Evolutionary conservation across 2,329 filamentous ascomycete genomes (phyloP), one percentile per base, ranked within the genome.

Genomic region (Didymosphaeria variabile): DNA sequence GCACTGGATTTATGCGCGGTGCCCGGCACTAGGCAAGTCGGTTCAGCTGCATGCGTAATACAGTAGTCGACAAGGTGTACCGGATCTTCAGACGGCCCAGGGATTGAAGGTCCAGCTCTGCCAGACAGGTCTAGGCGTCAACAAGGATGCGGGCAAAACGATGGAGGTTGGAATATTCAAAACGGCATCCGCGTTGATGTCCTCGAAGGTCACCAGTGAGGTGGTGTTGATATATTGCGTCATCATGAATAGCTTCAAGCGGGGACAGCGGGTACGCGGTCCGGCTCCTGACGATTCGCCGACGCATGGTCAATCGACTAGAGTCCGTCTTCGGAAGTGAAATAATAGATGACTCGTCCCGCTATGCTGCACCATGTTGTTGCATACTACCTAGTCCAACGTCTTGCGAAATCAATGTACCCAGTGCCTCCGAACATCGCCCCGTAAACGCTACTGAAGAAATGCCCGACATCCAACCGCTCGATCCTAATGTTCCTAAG

Each of bases 401-500:
- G 17, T 15, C n/a, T 19, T 47, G 45, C 29, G 46, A 29, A 50
- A 32, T 50, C 46, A 21, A 34, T 34, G 29, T 50, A 32, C 17
- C 46, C n/a, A n/a, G 7, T 52, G 21, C 34, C 19, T 40, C n/a
- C 49, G 32, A 23, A 23, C n/a, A 15, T 52, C 9, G 12, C 17
- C n/a, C 19, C 32, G n/a, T 52, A 52, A n/a, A 52, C 29, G 47
- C 29, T 6, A 34, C 12, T 15, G 44, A 21, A 23, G 4, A 47
- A 32, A 69, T 69, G 64, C 36, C 64, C 12, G 55, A 72, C 23
- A 72, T 78, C 61, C 74, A 61, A 5, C 70, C 73, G 0, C 79
- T 79, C 64, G 68, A 73, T 19, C 71, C 76, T 10, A 68, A 58
- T n/a, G 73, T 80, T 47, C 67, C 75, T 1, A 58, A 72, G 45